A percentile compares a stretch with the other conserved stretches of the same genome.
phyloP scores from a whole-genome alignment of 1,284 basidiomycete species.

The Ceratobasidium sp. region DNA sequence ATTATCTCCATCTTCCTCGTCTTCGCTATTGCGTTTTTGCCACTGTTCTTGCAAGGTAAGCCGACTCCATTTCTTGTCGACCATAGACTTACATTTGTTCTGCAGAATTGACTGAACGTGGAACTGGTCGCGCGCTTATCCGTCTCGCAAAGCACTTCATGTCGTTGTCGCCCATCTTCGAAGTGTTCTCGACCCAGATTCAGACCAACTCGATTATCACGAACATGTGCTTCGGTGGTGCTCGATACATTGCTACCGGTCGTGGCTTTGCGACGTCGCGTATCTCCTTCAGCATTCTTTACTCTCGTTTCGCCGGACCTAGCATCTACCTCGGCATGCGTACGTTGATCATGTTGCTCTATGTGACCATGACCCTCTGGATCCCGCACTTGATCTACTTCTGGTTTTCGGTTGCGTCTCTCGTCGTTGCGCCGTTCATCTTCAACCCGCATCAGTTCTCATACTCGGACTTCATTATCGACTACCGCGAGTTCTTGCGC shows the following conservation, averaged over 20 bases:
- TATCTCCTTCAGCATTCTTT: slow-evolving; percentile 91
- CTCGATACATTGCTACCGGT: slow-evolving; percentile 98
- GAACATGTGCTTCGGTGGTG: slow-evolving; percentile 95
- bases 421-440: slow-evolving; percentile 92
- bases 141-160: slow-evolving; percentile 92
- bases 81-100: slow-evolving; percentile 42
- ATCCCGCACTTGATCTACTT: slow-evolving; percentile 94
- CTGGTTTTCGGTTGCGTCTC: slow-evolving; percentile 89
- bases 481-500: slow-evolving; percentile 94
- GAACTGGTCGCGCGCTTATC: slow-evolving; percentile 86
- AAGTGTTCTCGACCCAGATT: slow-evolving; percentile 96
- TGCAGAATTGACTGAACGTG: slow-evolving; percentile 90
- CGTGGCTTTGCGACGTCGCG: slow-evolving; percentile 96
- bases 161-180: slow-evolving; percentile 93
- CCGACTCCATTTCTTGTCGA: slow-evolving; percentile 31
- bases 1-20: slow-evolving; percentile 97
- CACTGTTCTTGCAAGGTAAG: slow-evolving; percentile 91
- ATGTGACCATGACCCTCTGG: slow-evolving; percentile 89
- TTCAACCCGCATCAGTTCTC: slow-evolving; percentile 99
- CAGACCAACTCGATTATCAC: slow-evolving; percentile 95
- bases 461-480: slow-evolving; percentile 93
- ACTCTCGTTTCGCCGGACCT: slow-evolving; percentile 95
- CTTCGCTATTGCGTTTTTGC: slow-evolving; percentile 94
- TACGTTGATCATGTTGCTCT: slow-evolving; percentile 88
- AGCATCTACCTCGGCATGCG: slow-evolving; percentile 96